Percentiles rank a stretch among this genome's conserved stretches.
phyloP scores from a whole-genome alignment of 805 yeast genomes.

The Wickerhamiella dianesei region DNA sequence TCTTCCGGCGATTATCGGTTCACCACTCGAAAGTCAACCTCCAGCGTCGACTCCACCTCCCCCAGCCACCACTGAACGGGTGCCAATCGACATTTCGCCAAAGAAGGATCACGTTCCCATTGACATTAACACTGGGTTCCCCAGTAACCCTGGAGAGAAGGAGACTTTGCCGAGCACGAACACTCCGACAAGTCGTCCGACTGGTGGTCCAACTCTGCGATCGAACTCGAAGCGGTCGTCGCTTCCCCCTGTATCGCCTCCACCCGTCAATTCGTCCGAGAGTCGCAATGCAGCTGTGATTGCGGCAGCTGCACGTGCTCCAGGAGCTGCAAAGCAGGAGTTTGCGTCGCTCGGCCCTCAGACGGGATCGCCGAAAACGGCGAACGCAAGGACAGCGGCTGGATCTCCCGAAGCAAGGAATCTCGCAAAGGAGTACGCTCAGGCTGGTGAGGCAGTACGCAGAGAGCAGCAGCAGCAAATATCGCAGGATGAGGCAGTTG shows the following conservation, averaged over 20 bases:
- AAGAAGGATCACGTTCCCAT: conserved; percentile 10
- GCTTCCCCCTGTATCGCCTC: background rate
- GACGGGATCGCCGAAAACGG: background rate
- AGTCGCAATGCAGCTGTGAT: conserved; percentile 14
- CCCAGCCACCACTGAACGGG: background rate
- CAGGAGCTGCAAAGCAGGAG: conserved; percentile 15
- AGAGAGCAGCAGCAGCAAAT: background rate
- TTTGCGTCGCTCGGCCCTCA: conserved; percentile 10
- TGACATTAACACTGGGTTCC: conserved; percentile 15
- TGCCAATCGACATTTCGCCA: background rate
- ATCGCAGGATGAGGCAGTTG: background rate
- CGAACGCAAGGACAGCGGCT: background rate
- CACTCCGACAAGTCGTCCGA: background rate
- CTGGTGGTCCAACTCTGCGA: conserved; percentile 7
- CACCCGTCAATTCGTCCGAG: conserved; percentile 2
- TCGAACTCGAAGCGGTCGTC: background rate
- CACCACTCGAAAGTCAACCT: background rate
- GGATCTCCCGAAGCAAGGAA: background rate
- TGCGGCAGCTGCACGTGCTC: conserved; percentile 15
- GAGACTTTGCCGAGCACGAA: background rate
- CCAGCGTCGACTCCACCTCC: background rate
- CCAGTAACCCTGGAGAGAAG: conserved; percentile 6
- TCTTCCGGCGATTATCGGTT: background rate
- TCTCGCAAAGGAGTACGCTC: background rate
- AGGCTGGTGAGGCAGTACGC: background rate